Evolutionary conservation across 2,329 filamentous ascomycete species (phyloP).

Genomic region (Ceratocystis cacaofunesta): DNA sequence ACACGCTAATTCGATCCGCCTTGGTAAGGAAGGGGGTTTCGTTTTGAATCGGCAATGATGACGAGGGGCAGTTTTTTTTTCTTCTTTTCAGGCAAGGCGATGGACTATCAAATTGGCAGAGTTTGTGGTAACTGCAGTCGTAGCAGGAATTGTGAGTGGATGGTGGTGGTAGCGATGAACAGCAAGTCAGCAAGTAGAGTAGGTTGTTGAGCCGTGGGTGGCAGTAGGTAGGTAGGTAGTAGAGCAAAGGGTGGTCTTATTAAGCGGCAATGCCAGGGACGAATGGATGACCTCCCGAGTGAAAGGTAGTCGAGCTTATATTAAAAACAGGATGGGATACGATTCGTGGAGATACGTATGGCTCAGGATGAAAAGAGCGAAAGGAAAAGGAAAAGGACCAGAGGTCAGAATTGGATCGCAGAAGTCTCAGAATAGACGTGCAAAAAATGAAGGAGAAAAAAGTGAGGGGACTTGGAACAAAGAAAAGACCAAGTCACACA

Average conservation of each 20-base stretch:
- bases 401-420: neutral
- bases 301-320: neutral
- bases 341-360: neutral
- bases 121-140: neutral
- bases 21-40: neutral
- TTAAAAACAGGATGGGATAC: neutral
- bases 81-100: neutral
- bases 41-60: neutral
- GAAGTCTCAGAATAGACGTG: neutral
- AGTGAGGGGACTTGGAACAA: constrained; percentile 1
- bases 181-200: no score
- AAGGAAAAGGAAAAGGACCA: constrained; percentile 1
- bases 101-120: neutral
- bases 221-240: neutral
- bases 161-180: neutral
- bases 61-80: neutral
- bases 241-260: neutral
- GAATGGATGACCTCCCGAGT: neutral
- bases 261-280: neutral
- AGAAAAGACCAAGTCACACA: constrained; percentile 9
- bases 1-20: neutral
- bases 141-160: neutral
- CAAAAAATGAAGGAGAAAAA: constrained; percentile 4
- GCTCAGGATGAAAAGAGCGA: neutral
- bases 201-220: neutral